Evolutionary conservation across 2,329 filamentous ascomycete genomes (phyloP), one percentile per base, ranked within the genome.

Genomic region (Alternaria sp.): DNA sequence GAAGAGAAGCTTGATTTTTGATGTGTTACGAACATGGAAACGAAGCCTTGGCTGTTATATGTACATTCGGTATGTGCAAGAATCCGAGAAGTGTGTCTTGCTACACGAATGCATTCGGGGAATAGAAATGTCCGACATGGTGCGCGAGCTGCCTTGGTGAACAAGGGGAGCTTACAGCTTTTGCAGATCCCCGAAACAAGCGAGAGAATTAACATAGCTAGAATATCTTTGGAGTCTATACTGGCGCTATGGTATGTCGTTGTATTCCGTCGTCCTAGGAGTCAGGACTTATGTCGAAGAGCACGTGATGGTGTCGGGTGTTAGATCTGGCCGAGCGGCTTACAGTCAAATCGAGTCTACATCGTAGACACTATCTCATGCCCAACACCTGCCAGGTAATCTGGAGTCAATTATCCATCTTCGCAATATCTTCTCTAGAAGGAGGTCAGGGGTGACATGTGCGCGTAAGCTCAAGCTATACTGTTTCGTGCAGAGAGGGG

Each of bases 281-380:
- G 28, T 18, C 28, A 14, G 45, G 22, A 28, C 30, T 34, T 8
- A 32, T 49, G 28, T 22, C 20, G 7, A 28, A 11, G 28, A 49
- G 30, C 51, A 55, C 51, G 44, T 55, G 57, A 59, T 49, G n/a
- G 14, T 10, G 14, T 54, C 61, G 54, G 57, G 40, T 20, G 20
- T 45, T 64, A 54, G 45, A 52, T 27, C 16, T 55, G 44, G n/a
- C 58, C 58, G 61, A 60, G 41, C 18, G 38, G 28, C 45, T 16
- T 16, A 40, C 38, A 20, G 18, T 28, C 45, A 32, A 11, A 49
- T n/a, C 5, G n/a, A 20, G 8, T 40, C 18, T 4, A 40, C 38
- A 40, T 11, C 38, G 20, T 40, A 20, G n/a, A 20, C 38, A 40
- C 4, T 10, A 40, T 40, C n/a, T 11, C 38, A 40, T 16, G n/a